A percentile compares a stretch with the other conserved stretches of the same genome.
phyloP scores from a whole-genome alignment of 83 land plant genomes.

The Diphasiastrum complanatum region DNA sequence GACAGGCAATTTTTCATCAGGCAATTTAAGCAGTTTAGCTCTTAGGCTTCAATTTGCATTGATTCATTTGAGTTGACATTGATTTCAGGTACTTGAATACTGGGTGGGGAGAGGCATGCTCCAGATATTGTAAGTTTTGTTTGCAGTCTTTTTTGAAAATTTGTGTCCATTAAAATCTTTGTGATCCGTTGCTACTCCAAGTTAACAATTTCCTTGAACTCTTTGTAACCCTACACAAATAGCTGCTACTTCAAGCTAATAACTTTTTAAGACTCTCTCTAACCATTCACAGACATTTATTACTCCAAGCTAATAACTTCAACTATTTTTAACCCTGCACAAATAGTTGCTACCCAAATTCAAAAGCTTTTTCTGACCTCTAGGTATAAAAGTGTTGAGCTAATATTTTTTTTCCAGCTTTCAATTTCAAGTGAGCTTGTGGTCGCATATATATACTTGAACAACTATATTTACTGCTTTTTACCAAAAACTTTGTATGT shows the following conservation, averaged over 20 bases:
- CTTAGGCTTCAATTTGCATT: neutral
- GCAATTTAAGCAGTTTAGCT: neutral
- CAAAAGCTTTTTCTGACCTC: too few species aligned
- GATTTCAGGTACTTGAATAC: conserved; percentile 67
- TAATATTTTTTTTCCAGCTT: too few species aligned
- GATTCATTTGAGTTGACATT: neutral
- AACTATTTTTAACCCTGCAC: too few species aligned
- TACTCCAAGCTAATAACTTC: too few species aligned
- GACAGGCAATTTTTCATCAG: neutral
- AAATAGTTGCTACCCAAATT: too few species aligned
- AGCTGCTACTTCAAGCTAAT: neutral
- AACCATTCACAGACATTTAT: too few species aligned
- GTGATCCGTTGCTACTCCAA: conserved; percentile 1
- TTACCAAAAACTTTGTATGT: neutral
- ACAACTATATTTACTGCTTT: neutral
- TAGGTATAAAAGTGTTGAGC: too few species aligned
- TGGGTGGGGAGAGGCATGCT: conserved; percentile 95
- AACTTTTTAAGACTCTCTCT: too few species aligned
- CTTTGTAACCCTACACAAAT: neutral
- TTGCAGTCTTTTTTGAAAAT: neutral
- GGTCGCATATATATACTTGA: too few species aligned
- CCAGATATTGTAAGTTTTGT: conserved; percentile 70
- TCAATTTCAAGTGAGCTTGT: too few species aligned
- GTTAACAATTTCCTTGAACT: neutral
- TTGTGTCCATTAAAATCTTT: neutral